Evolutionary conservation across 129 eudicot genomes (phyloP).

Genomic region (Deinandra increscens): DNA sequence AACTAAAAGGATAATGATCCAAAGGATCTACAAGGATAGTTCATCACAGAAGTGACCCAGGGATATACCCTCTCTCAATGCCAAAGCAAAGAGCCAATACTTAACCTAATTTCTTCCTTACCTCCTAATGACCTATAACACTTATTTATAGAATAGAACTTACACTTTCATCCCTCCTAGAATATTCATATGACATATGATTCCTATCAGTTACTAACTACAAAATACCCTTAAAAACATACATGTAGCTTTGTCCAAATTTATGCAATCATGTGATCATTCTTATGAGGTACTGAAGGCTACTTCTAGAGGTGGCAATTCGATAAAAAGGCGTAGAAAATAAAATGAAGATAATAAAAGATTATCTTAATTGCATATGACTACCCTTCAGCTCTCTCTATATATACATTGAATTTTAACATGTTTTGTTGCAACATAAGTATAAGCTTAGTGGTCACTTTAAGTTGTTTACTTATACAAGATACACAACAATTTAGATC

Average conservation of each 20-base stretch:
- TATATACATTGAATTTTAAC: background rate
- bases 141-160: too few relatives aligned
- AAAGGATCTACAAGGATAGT: too few relatives aligned
- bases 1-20: too few relatives aligned
- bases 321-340: background rate
- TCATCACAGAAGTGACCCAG: too few relatives aligned
- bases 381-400: background rate
- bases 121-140: too few relatives aligned
- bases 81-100: too few relatives aligned
- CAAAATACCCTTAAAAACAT: constrained; percentile 7
- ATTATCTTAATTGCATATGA: background rate
- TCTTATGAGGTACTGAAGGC: background rate
- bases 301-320: background rate
- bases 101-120: too few relatives aligned
- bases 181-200: too few relatives aligned
- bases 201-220: too few relatives aligned
- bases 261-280: background rate
- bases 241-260: background rate
- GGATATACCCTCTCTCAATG: too few relatives aligned
- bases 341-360: background rate
- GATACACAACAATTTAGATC: background rate
- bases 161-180: too few relatives aligned
- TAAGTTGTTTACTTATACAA: background rate
- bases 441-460: background rate
- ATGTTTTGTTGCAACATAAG: background rate